These are phyloP conservation scores for Caryopteris hybrid DNA, from an alignment of 305 asterid genomes.

Conservation along the genomic window DNA sequence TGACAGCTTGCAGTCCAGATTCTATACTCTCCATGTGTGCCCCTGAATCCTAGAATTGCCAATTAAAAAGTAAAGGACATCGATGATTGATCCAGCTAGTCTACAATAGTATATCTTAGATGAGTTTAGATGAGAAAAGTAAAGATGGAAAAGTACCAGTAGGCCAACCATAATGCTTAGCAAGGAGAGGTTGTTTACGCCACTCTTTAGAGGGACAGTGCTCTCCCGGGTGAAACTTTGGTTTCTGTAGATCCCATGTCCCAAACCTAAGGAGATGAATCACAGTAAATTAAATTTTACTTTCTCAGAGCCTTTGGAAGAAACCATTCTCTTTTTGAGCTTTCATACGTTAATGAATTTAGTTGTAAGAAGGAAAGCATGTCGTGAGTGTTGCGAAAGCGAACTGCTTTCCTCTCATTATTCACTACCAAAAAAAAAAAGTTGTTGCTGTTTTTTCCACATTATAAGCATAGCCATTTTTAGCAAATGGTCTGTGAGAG, in stretches of 20 bases:
- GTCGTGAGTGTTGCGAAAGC: too few relatives aligned
- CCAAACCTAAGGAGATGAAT: slow-evolving; percentile 45
- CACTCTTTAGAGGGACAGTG: slow-evolving; percentile 29
- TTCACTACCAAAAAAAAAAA: too few relatives aligned
- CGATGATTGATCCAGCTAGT: neutral
- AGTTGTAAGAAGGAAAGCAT: too few relatives aligned
- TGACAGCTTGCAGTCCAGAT: slow-evolving; percentile 46
- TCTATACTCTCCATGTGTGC: slow-evolving; percentile 60
- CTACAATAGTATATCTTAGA: neutral
- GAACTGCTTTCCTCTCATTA: too few relatives aligned
- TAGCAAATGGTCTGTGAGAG: too few relatives aligned
- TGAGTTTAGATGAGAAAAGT: neutral
- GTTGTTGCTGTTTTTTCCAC: too few relatives aligned
- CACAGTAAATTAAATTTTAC: neutral
- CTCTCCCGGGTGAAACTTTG: slow-evolving; percentile 37
- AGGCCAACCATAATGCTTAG: slow-evolving; percentile 76
- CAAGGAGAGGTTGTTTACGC: slow-evolving; percentile 61
- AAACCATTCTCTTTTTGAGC: too few relatives aligned
- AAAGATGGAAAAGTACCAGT: slow-evolving; percentile 44
- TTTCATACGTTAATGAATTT: too few relatives aligned
- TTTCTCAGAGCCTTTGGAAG: too few relatives aligned
- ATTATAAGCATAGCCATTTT: too few relatives aligned
- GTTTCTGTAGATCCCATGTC: slow-evolving; percentile 48
- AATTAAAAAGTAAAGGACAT: neutral
- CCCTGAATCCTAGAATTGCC: slow-evolving; percentile 66